A percentile compares a stretch with the other conserved stretches of the same genome.
These are phyloP conservation scores for Penicillium sp. DNA, from an alignment of 2,329 filamentous ascomycete species.

Conservation along the genomic window DNA sequence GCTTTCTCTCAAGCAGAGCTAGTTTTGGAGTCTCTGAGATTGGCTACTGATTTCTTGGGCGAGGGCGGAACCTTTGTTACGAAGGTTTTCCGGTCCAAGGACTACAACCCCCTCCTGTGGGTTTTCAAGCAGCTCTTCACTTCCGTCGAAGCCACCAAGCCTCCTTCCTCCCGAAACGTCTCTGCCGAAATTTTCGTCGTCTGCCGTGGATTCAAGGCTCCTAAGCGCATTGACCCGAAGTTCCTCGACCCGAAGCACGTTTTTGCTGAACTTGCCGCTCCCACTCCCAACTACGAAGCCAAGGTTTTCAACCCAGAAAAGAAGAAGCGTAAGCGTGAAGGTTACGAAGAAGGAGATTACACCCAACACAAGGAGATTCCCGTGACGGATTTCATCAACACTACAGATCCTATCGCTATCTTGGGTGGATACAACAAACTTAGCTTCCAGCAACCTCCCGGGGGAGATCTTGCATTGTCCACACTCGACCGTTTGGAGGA, in stretches of 20 bases:
- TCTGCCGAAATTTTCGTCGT: conserved; percentile 99
- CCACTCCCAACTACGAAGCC: conserved; percentile 90
- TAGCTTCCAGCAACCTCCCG: conserved; percentile 74
- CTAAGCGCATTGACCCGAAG: conserved; percentile 86
- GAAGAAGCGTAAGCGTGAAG: conserved; percentile 96
- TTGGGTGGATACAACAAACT: conserved; percentile 82
- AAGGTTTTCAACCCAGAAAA: conserved; percentile 97
- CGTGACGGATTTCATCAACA: conserved; percentile 92
- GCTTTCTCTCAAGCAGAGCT: conserved; percentile 97
- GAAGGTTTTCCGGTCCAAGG: conserved; percentile 95
- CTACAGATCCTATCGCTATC: conserved; percentile 87
- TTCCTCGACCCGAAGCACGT: conserved; percentile 87
- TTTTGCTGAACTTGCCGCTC: conserved; percentile 85
- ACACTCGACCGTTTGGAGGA: conserved; percentile 83
- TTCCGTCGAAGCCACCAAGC: conserved; percentile 96
- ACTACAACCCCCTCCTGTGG: conserved; percentile 95
- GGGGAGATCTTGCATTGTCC: conserved; percentile 81
- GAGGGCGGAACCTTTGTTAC: conserved; percentile 93
- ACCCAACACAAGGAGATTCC: conserved; percentile 86
- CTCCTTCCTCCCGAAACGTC: conserved; percentile 90
- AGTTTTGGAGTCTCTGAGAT: conserved; percentile 82
- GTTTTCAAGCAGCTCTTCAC: conserved; percentile 95
- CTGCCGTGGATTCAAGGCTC: conserved; percentile 90
- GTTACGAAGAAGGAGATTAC: conserved; percentile 95
- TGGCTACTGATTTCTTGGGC: conserved; percentile 88